phyloP scores from a whole-genome alignment of 2,329 filamentous ascomycete genomes.

The Pyricularia pennisetigena region DNA sequence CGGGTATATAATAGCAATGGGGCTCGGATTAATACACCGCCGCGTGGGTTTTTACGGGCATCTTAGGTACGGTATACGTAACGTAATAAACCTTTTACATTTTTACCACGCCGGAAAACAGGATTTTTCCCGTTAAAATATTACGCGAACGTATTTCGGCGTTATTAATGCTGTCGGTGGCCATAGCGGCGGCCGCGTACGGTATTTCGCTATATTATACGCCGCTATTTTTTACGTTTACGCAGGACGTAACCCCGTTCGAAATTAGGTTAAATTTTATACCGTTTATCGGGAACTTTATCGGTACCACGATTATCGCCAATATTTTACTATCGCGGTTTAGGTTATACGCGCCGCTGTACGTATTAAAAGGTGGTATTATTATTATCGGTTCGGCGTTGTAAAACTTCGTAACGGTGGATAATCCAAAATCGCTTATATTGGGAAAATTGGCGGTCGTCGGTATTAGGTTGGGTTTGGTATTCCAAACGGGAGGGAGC shows the following conservation, averaged over 20 bases:
- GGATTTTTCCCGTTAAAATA: slow-evolving; percentile 29
- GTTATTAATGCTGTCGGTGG: not conserved
- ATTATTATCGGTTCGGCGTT: slow-evolving; percentile 13
- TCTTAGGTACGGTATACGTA: slow-evolving; percentile 31
- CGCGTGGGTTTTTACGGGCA: slow-evolving; percentile 34
- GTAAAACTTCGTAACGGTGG: slow-evolving; percentile 10
- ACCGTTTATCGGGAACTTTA: slow-evolving; percentile 29
- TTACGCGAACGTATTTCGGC: not conserved
- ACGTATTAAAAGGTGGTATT: slow-evolving; percentile 16
- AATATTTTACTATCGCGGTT: slow-evolving; percentile 24
- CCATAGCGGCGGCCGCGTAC: not conserved
- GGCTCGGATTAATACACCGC: slow-evolving; percentile 30
- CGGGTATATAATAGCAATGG: slow-evolving; percentile 40
- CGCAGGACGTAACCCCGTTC: slow-evolving; percentile 27
- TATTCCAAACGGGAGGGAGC: slow-evolving; percentile 20
- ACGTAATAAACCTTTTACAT: slow-evolving; percentile 35
- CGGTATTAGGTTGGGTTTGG: slow-evolving; percentile 20
- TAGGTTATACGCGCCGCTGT: slow-evolving; percentile 26
- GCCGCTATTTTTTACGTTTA: slow-evolving; percentile 26
- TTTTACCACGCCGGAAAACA: slow-evolving; percentile 28
- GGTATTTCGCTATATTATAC: not conserved
- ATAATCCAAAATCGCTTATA: not conserved
- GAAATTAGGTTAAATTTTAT: slow-evolving; percentile 29
- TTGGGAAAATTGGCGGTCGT: slow-evolving; percentile 21
- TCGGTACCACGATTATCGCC: slow-evolving; percentile 15